Evolutionary conservation across 2,329 filamentous ascomycete genomes (phyloP).

Genomic region (Fusarium marasasianum): DNA sequence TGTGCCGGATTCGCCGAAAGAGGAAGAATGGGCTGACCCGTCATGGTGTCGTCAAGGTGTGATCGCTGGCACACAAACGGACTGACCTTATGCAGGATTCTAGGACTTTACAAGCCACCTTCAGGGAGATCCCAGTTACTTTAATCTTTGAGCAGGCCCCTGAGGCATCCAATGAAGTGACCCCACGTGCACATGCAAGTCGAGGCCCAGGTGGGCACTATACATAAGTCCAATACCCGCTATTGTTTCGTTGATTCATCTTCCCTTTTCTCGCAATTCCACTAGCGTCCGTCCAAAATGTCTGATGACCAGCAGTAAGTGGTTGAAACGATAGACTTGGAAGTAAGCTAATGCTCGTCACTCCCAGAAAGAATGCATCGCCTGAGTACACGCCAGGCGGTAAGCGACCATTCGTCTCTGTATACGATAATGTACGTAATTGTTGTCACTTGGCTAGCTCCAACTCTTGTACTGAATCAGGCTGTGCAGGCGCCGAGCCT

Average conservation of each 20-base stretch:
- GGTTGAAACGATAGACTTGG: background rate
- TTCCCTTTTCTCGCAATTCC: background rate
- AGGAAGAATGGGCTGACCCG: background rate
- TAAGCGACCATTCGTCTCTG: background rate
- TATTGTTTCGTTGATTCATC: background rate
- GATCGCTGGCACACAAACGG: background rate
- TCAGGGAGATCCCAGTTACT: background rate
- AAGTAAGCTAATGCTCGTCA: background rate
- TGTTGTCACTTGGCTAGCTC: background rate
- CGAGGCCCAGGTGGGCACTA: background rate
- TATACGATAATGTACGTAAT: background rate
- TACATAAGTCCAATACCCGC: background rate
- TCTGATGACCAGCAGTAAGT: background rate
- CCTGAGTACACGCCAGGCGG: background rate
- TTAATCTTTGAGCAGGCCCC: background rate
- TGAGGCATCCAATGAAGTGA: background rate
- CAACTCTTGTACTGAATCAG: background rate
- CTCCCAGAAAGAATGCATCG: background rate
- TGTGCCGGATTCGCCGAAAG: background rate
- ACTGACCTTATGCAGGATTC: background rate
- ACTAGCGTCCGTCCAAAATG: background rate
- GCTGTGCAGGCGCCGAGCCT: background rate
- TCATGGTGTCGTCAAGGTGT: background rate
- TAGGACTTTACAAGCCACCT: background rate
- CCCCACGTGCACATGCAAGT: background rate